A percentile compares a stretch with the other conserved stretches of the same genome.
These are phyloP conservation scores for Parachaetomium inaequale DNA, from an alignment of 495 filamentous ascomycete species.

Conservation along the genomic window DNA sequence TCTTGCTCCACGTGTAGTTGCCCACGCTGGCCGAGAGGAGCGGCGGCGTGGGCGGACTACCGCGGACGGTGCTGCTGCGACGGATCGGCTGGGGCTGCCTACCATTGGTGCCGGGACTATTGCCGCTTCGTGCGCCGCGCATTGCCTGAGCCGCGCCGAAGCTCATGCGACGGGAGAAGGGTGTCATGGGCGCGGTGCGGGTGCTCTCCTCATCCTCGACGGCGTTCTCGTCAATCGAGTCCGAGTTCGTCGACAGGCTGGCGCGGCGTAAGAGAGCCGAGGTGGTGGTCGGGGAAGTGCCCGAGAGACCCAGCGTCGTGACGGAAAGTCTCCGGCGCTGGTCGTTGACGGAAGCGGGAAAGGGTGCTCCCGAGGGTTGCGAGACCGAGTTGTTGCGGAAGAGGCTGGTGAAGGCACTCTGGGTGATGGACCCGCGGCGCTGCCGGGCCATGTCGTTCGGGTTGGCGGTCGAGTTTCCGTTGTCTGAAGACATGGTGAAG, in stretches of 20 bases:
- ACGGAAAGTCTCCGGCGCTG: slow-evolving; percentile 84
- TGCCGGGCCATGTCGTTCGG: slow-evolving; percentile 37
- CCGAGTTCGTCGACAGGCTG: slow-evolving; percentile 73
- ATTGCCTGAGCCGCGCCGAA: slow-evolving; percentile 80
- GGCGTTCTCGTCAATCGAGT: slow-evolving; percentile 79
- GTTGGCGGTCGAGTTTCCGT: slow-evolving; percentile 32
- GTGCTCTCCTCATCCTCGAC: slow-evolving; percentile 71
- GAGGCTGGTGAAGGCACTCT: slow-evolving; percentile 52
- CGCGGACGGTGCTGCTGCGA: slow-evolving; percentile 26
- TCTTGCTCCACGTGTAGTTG: slow-evolving; percentile 33
- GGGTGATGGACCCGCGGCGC: slow-evolving; percentile 55
- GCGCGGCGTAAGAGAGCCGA: slow-evolving; percentile 58
- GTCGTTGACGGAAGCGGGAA: slow-evolving; percentile 62
- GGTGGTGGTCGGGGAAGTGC: slow-evolving; percentile 64
- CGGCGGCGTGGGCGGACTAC: slow-evolving; percentile 28
- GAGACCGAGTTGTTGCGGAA: slow-evolving; percentile 51
- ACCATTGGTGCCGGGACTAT: slow-evolving; percentile 50
- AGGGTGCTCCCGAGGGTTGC: slow-evolving; percentile 38
- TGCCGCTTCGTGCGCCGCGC: slow-evolving; percentile 45
- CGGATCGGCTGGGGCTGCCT: slow-evolving; percentile 38
- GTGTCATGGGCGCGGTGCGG: slow-evolving; percentile 57
- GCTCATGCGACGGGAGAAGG: slow-evolving; percentile 82
- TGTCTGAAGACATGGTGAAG: slow-evolving; percentile 42
- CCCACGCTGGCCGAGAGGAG: slow-evolving; percentile 18
- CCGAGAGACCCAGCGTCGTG: slow-evolving; percentile 77